These are phyloP conservation scores for Umbelopsis isabellina DNA, from an alignment of 192 early-diverging fungal species.

Conservation along the genomic window DNA sequence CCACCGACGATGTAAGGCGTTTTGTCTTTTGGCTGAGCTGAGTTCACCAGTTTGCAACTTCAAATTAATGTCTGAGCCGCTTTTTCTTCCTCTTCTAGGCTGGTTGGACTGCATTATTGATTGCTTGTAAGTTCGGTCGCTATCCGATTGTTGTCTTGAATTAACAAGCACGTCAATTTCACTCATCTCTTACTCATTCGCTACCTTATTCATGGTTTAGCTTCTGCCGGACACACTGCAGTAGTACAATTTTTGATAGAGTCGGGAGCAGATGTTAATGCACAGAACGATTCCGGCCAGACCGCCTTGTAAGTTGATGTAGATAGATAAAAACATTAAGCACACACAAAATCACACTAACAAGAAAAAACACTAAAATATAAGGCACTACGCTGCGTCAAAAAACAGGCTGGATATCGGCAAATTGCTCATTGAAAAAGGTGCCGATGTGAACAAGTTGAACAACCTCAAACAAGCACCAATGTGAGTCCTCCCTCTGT, in stretches of 20 bases:
- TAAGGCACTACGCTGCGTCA: slow-evolving; percentile 63
- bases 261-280: slow-evolving; percentile 43
- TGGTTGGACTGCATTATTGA: slow-evolving; percentile 58
- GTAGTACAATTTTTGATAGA: slow-evolving; percentile 43
- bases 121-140: slow-evolving; percentile 48
- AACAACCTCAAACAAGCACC: slow-evolving; percentile 56
- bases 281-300: slow-evolving; percentile 53
- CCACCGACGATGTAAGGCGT: slow-evolving; percentile 61
- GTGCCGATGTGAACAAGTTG: slow-evolving; percentile 47
- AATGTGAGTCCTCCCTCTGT: slow-evolving; percentile 39
- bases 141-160: too few species aligned
- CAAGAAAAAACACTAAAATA: too few species aligned
- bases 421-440: slow-evolving; percentile 47
- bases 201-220: slow-evolving; percentile 25
- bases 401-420: slow-evolving; percentile 49
- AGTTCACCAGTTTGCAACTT: background rate
- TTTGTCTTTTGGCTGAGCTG: background rate
- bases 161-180: background rate
- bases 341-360: too few species aligned
- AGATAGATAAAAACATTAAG: too few species aligned
- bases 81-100: slow-evolving; percentile 32
- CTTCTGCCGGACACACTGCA: slow-evolving; percentile 47
- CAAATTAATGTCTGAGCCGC: too few species aligned
- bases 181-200: background rate
- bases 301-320: slow-evolving; percentile 48